These are phyloP conservation scores for Chrysanthemum seticuspe DNA, from an alignment of 129 eudicot species.

Conservation along the genomic window DNA sequence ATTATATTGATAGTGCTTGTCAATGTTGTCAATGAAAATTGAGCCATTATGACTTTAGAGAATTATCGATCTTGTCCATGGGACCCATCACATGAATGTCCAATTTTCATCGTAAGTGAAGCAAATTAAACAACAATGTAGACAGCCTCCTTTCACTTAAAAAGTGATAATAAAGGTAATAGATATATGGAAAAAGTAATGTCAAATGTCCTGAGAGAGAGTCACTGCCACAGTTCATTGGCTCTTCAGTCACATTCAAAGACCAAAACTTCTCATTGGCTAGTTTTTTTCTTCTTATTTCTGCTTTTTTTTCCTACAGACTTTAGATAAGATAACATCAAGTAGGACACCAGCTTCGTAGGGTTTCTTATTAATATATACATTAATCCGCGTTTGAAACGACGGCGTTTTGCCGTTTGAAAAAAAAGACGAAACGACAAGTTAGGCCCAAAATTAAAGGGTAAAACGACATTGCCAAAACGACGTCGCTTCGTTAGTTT, in stretches of 20 bases:
- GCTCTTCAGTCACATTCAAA: neutral
- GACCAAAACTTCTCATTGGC: neutral
- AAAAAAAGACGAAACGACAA: too few relatives aligned
- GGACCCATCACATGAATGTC: slow-evolving; percentile 19
- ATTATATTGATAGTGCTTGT: too few relatives aligned
- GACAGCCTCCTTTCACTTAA: slow-evolving; percentile 14
- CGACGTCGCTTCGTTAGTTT: too few relatives aligned
- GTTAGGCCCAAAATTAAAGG: too few relatives aligned
- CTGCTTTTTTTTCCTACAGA: too few relatives aligned
- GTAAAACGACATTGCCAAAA: too few relatives aligned
- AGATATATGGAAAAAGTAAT: neutral
- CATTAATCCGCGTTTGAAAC: too few relatives aligned
- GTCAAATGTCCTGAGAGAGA: slow-evolving; percentile 3
- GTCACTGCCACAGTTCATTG: neutral
- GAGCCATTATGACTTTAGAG: neutral
- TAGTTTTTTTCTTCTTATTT: neutral
- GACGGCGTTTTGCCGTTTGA: too few relatives aligned
- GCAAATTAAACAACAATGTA: slow-evolving; percentile 23
- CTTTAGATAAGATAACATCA: too few relatives aligned
- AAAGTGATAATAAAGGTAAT: neutral
- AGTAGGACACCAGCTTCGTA: too few relatives aligned
- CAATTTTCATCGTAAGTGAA: slow-evolving; percentile 12
- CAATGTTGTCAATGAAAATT: neutral
- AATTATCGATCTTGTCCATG: too few relatives aligned
- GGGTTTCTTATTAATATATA: too few relatives aligned